Percentiles rank a stretch among this genome's conserved stretches.
Evolutionary conservation across 768 basidiomycete genomes (phyloP).

Genomic region (Mycena venus): DNA sequence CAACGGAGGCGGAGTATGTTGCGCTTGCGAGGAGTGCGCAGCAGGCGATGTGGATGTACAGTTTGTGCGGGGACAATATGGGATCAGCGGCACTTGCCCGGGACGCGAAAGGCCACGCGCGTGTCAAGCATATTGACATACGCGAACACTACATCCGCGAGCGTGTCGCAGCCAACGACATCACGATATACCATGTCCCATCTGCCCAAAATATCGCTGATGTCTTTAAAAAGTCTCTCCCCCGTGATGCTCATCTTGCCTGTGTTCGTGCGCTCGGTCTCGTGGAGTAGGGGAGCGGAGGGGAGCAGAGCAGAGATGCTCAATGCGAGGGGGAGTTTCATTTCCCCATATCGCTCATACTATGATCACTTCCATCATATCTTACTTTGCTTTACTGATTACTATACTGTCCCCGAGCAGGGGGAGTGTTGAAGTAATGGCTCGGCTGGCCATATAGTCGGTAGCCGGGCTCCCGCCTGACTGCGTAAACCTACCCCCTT

Average conservation of each 20-base stretch:
- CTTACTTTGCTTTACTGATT: not conserved
- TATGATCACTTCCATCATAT: not conserved
- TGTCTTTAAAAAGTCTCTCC: conserved; percentile 43
- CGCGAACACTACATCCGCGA: no score
- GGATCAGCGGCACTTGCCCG: conserved; percentile 24
- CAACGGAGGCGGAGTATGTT: conserved; percentile 1
- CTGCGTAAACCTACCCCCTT: not conserved
- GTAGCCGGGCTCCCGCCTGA: not conserved
- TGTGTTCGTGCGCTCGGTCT: conserved; percentile 10
- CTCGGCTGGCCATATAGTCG: no score
- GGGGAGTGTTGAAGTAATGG: not conserved
- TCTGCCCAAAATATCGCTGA: conserved; percentile 42
- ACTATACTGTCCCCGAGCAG: not conserved
- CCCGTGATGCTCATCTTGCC: not conserved
- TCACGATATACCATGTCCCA: conserved; percentile 17
- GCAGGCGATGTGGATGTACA: conserved; percentile 49
- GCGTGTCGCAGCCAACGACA: conserved; percentile 4
- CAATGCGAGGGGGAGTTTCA: not conserved
- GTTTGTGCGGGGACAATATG: conserved; percentile 46
- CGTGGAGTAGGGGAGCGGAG: not conserved
- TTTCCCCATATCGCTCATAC: not conserved
- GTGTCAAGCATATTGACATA: no score
- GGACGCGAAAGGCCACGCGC: no score
- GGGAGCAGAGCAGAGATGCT: no score
- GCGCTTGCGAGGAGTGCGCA: conserved; percentile 42